These are phyloP conservation scores for Hydrangea macrophylla DNA, from an alignment of 148 eudicot genomes.

Conservation along the genomic window DNA sequence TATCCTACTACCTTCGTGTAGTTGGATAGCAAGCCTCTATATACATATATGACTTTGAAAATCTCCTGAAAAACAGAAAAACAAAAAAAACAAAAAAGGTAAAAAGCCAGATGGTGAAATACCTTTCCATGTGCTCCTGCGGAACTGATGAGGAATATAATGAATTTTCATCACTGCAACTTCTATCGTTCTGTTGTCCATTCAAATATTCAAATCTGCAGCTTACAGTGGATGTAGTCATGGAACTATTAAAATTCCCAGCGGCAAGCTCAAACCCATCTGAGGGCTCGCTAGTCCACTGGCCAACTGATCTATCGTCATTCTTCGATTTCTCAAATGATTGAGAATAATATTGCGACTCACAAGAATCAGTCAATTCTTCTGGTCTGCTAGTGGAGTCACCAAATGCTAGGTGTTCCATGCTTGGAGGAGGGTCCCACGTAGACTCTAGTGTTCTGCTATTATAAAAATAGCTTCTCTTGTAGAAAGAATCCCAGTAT, in stretches of 20 bases:
- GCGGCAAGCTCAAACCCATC: conserved; percentile 12
- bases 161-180: conserved; percentile 13
- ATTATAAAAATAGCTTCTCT: conserved; percentile 65
- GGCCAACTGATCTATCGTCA: conserved; percentile 9
- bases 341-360: conserved; percentile 17
- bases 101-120: neutral
- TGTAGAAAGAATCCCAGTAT: conserved; percentile 65
- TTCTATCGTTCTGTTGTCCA: conserved; percentile 18
- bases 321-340: conserved; percentile 20
- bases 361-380: conserved; percentile 28
- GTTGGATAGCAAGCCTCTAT: too few relatives aligned
- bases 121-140: conserved; percentile 18
- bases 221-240: conserved; percentile 6
- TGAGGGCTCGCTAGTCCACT: conserved; percentile 9
- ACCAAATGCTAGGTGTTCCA: conserved; percentile 50
- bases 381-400: conserved; percentile 18
- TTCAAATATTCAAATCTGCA: conserved; percentile 3
- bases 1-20: too few relatives aligned
- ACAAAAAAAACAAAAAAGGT: too few relatives aligned
- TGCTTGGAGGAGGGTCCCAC: conserved; percentile 83
- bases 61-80: too few relatives aligned
- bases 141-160: conserved; percentile 10
- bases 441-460: conserved; percentile 56
- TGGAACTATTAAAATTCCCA: conserved; percentile 16
- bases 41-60: too few relatives aligned